Percentiles rank a stretch among this genome's conserved stretches.
Conservation (phyloP, 139 green algal species). For the Astrephomene gubernaculifera region DNA sequence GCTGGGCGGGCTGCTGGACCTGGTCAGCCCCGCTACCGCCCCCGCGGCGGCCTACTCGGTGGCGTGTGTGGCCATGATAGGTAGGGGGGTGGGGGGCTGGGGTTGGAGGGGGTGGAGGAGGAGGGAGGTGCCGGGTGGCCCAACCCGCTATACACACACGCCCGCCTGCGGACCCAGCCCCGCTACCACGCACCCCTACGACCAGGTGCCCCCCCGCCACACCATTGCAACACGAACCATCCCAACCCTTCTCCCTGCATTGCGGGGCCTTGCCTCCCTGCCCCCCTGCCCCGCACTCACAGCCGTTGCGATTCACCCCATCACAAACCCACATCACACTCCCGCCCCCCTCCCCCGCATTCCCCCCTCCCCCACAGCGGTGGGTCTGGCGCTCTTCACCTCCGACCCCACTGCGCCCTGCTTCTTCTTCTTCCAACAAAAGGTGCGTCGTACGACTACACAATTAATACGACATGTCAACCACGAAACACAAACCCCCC, state of each 20-base stretch:
- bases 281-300: no score
- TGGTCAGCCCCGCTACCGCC: neutral
- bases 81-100: neutral
- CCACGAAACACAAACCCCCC: neutral
- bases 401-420: conserved; percentile 1
- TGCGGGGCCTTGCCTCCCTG: no score
- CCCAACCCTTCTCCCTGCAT: no score
- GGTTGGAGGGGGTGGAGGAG: no score
- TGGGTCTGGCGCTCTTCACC: conserved; percentile 15
- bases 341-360: neutral
- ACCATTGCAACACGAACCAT: no score
- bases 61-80: neutral
- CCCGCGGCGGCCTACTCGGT: conserved; percentile 6
- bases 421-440: neutral
- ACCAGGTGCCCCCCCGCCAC: neutral
- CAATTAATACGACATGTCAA: neutral
- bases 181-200: neutral
- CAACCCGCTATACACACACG: neutral
- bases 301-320: no score
- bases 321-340: neutral
- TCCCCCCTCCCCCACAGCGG: neutral
- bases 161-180: neutral
- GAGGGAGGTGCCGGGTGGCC: neutral
- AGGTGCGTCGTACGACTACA: conserved; percentile 8
- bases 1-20: neutral